A percentile compares a stretch with the other conserved stretches of the same genome.
These are phyloP conservation scores for Colletotrichum trifolii DNA, from an alignment of 2,329 filamentous ascomycete genomes.

Conservation along the genomic window DNA sequence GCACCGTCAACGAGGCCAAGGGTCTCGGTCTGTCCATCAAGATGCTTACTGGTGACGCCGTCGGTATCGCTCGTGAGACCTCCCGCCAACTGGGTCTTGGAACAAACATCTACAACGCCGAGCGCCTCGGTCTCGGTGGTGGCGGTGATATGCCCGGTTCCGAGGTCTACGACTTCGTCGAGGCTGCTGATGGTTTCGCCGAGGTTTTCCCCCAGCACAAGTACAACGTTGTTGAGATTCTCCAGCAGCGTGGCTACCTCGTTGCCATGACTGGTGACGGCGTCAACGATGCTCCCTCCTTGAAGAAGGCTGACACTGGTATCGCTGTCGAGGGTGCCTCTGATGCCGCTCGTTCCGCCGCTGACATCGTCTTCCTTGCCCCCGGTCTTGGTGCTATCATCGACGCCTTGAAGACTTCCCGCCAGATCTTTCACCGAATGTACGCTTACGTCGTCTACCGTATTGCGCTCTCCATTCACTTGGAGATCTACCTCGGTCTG, in stretches of 20 bases:
- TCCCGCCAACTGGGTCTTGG: constrained; percentile 91
- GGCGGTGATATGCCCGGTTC: constrained; percentile 94
- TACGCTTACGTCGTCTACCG: constrained; percentile 96
- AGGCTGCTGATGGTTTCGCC: constrained; percentile 93
- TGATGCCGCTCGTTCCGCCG: constrained; percentile 89
- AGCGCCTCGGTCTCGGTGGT: constrained; percentile 89
- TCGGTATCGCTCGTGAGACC: constrained; percentile 92
- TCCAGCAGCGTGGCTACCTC: constrained; percentile 92
- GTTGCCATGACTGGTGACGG: constrained; percentile 97
- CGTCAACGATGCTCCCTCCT: constrained; percentile 91
- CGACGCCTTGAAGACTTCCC: constrained; percentile 90
- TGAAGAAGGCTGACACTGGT: constrained; percentile 96
- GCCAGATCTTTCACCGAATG: constrained; percentile 97
- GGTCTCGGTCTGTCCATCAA: constrained; percentile 89
- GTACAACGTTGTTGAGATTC: constrained; percentile 91
- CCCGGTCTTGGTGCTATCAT: constrained; percentile 93
- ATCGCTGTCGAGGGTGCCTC: constrained; percentile 94
- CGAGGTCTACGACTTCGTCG: constrained; percentile 94
- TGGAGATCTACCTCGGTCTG: constrained; percentile 90
- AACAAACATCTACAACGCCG: constrained; percentile 93
- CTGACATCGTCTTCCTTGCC: constrained; percentile 93
- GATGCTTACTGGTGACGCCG: constrained; percentile 95
- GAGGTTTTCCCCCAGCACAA: constrained; percentile 97
- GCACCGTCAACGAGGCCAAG: constrained; percentile 92
- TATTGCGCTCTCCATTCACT: constrained; percentile 90